Percentiles rank a stretch among this genome's conserved stretches.
These are phyloP conservation scores for Ustanciosporium gigantosporum DNA, from an alignment of 1,284 basidiomycete species.

Conservation along the genomic window DNA sequence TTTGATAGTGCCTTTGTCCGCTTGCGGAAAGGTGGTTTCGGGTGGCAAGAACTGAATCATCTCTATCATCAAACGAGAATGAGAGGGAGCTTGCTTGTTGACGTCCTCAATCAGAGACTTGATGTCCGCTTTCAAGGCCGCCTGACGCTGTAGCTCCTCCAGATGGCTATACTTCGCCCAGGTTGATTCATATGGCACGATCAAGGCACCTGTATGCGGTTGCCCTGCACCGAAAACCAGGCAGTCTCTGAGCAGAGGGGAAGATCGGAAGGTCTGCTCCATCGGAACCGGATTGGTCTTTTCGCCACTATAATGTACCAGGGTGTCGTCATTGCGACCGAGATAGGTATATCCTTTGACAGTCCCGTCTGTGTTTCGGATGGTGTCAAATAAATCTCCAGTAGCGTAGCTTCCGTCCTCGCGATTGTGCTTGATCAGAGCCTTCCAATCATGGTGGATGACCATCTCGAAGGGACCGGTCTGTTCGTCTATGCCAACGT, in stretches of 20 bases:
- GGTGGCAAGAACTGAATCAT: slow-evolving; percentile 23
- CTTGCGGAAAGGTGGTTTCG: slow-evolving; percentile 7
- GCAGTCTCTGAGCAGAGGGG: slow-evolving; percentile 63
- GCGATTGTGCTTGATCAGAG: slow-evolving; percentile 66
- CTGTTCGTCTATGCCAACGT: slow-evolving; percentile 14
- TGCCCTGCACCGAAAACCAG: slow-evolving; percentile 69
- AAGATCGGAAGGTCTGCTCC: slow-evolving; percentile 33
- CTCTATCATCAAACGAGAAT: slow-evolving; percentile 32
- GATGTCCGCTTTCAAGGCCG: slow-evolving; percentile 14
- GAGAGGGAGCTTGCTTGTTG: slow-evolving; percentile 21
- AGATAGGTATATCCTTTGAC: slow-evolving; percentile 66
- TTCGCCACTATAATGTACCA: slow-evolving; percentile 61
- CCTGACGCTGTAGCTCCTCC: slow-evolving; percentile 13
- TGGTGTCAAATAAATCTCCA: slow-evolving; percentile 66
- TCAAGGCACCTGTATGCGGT: slow-evolving; percentile 67
- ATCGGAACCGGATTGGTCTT: slow-evolving; percentile 49
- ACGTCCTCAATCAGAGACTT: slow-evolving; percentile 17
- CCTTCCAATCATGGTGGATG: slow-evolving; percentile 68
- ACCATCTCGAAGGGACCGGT: slow-evolving; percentile 65
- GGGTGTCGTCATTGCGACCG: slow-evolving; percentile 69
- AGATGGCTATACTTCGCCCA: slow-evolving; percentile 47
- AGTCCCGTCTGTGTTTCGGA: slow-evolving; percentile 62
- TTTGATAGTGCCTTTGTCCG: slow-evolving; percentile 36
- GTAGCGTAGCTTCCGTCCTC: slow-evolving; percentile 69
- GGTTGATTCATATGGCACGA: slow-evolving; percentile 67